Conservation (phyloP, 169 alveolate genomes). For the Plasmodium vivax region DNA sequence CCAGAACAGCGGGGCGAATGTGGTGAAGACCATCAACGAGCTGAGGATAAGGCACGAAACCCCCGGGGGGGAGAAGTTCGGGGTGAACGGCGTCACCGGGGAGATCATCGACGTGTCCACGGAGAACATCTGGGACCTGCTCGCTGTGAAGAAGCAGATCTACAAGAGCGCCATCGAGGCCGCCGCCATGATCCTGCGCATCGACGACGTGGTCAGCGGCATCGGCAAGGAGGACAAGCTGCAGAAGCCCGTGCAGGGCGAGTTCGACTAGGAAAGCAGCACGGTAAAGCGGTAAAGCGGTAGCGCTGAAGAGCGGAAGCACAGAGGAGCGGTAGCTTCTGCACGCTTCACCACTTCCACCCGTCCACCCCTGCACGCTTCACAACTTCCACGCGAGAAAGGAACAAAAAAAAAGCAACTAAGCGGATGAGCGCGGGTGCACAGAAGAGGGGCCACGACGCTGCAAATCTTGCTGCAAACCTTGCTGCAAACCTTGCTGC, state of each 20-base stretch:
- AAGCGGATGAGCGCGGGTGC: too few species aligned
- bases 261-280: neutral
- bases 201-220: conserved; percentile 97
- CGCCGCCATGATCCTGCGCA: conserved; percentile 95
- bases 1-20: conserved; percentile 98
- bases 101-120: conserved; percentile 90
- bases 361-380: too few species aligned
- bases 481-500: too few species aligned
- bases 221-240: conserved; percentile 85
- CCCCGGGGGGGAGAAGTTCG: conserved; percentile 81
- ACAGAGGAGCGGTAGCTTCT: too few species aligned
- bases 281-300: too few species aligned
- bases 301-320: too few species aligned
- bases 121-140: conserved; percentile 93
- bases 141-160: conserved; percentile 95
- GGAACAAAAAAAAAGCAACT: too few species aligned
- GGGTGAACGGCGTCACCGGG: conserved; percentile 97
- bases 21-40: conserved; percentile 92
- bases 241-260: conserved; percentile 24
- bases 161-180: conserved; percentile 97
- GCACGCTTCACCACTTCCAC: too few species aligned
- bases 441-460: too few species aligned
- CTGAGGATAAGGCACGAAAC: conserved; percentile 91
- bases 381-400: too few species aligned
- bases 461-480: too few species aligned